Evolutionary conservation across 192 early-diverging fungal species (phyloP).

Genomic region (Gamsiella multidivaricata): DNA sequence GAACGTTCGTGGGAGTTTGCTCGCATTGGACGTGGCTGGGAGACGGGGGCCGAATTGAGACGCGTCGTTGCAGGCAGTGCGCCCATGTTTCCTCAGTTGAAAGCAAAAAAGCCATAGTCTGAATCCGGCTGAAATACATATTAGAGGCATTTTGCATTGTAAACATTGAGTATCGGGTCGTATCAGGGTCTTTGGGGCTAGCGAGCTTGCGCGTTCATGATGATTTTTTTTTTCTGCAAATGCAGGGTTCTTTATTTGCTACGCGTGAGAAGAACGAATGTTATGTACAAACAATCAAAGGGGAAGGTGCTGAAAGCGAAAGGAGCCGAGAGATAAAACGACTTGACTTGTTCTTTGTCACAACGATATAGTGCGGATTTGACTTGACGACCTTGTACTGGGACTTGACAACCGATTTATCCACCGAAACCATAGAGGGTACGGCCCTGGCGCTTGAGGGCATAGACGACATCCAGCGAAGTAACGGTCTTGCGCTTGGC

Average conservation of each 20-base stretch:
- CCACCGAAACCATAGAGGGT: conserved; percentile 86
- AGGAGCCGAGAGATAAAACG: not conserved
- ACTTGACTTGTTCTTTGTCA: too few relatives aligned
- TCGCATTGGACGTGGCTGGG: conserved; percentile 71
- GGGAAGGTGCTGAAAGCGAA: not conserved
- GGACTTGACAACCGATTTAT: conserved; percentile 29
- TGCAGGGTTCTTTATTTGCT: not conserved
- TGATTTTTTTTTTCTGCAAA: too few relatives aligned
- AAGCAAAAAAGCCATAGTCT: conserved; percentile 7
- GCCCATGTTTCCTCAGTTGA: conserved; percentile 29
- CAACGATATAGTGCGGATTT: too few relatives aligned
- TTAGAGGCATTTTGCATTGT: not conserved
- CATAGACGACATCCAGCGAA: conserved; percentile 99
- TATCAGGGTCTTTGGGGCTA: too few relatives aligned
- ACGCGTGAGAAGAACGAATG: not conserved
- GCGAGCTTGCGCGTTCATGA: too few relatives aligned
- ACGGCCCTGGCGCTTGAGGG: conserved; percentile 97
- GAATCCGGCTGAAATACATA: too few relatives aligned
- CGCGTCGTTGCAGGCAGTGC: not conserved
- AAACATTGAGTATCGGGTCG: not conserved
- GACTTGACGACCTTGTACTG: not conserved
- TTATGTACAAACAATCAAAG: not conserved
- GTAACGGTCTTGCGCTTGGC: conserved; percentile 99
- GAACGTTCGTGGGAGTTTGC: conserved; percentile 73
- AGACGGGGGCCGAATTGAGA: conserved; percentile 7